phyloP scores from a whole-genome alignment of 768 basidiomycete genomes.

The Podaxis rugospora region DNA sequence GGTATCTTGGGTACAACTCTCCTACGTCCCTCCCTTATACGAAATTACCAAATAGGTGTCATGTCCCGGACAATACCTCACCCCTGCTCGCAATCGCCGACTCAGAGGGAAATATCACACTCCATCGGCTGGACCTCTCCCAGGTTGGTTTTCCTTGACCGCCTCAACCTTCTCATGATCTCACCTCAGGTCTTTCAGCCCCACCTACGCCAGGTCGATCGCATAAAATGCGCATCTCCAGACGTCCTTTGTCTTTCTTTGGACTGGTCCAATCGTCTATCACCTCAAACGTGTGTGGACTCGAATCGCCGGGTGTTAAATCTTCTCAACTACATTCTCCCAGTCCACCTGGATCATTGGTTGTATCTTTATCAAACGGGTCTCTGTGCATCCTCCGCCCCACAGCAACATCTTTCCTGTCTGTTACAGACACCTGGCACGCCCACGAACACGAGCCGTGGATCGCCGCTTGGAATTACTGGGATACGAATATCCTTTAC shows the following conservation, averaged over 20 bases:
- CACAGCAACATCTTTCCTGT: slow-evolving; percentile 38
- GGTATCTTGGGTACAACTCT: slow-evolving; percentile 43
- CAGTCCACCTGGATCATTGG: slow-evolving; percentile 53
- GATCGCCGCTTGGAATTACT: slow-evolving; percentile 89
- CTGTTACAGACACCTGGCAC: slow-evolving; percentile 59
- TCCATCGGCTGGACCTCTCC: slow-evolving; percentile 51
- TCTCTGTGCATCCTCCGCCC: slow-evolving; percentile 57
- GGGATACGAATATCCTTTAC: slow-evolving; percentile 76
- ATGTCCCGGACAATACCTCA: slow-evolving; percentile 33
- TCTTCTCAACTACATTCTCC: not conserved
- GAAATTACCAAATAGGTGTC: slow-evolving; percentile 45
- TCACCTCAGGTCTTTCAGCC: slow-evolving; percentile 24
- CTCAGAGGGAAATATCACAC: slow-evolving; percentile 74
- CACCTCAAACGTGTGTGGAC: slow-evolving; percentile 37
- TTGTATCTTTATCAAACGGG: slow-evolving; percentile 84
- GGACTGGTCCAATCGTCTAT: slow-evolving; percentile 83
- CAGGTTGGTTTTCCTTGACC: slow-evolving; percentile 28
- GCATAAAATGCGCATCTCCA: slow-evolving; percentile 44
- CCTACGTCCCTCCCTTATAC: not conserved
- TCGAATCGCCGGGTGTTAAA: not conserved
- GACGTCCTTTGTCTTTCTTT: slow-evolving; percentile 82
- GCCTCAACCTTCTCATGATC: not conserved
- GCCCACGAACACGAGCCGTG: slow-evolving; percentile 95
- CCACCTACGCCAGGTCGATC: slow-evolving; percentile 32
- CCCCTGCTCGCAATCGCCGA: slow-evolving; percentile 73